A percentile compares a stretch with the other conserved stretches of the same genome.
phyloP scores from a whole-genome alignment of 2,329 filamentous ascomycete genomes.

The Tolypocladium nubicola region DNA sequence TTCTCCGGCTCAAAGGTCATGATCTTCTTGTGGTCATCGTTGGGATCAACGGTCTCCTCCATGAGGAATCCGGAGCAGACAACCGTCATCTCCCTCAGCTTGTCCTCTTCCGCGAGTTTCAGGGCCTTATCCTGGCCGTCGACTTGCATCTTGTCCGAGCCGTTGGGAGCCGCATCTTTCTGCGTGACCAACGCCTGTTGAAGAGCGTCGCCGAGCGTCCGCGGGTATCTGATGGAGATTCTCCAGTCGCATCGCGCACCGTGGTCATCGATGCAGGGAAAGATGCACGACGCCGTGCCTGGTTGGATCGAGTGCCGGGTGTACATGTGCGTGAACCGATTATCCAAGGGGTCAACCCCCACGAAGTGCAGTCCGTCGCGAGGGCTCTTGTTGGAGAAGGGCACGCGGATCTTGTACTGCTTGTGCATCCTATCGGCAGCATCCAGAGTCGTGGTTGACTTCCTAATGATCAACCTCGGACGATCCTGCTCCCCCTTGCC shows the following conservation, averaged over 20 bases:
- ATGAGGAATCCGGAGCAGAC: constrained; percentile 84
- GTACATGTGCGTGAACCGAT: constrained; percentile 83
- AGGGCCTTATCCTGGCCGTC: constrained; percentile 28
- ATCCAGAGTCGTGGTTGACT: constrained; percentile 25
- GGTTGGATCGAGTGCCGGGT: constrained; percentile 72
- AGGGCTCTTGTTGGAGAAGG: constrained; percentile 65
- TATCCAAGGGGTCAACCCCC: constrained; percentile 68
- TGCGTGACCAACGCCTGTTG: constrained; percentile 35
- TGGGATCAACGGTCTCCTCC: constrained; percentile 68
- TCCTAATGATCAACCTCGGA: constrained; percentile 32
- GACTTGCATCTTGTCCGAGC: constrained; percentile 25
- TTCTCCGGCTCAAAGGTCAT: constrained; percentile 72
- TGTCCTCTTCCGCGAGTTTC: constrained; percentile 64
- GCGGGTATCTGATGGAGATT: constrained; percentile 74
- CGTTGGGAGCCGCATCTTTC: constrained; percentile 17
- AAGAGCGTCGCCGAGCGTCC: constrained; percentile 72
- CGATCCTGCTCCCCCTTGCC: constrained; percentile 27
- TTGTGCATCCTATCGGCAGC: constrained; percentile 26
- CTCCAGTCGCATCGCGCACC: constrained; percentile 78
- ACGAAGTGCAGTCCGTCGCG: constrained; percentile 89
- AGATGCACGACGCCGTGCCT: constrained; percentile 74
- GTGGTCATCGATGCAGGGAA: constrained; percentile 86
- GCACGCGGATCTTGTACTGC: constrained; percentile 49
- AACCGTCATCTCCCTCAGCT: constrained; percentile 77
- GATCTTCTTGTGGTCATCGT: constrained; percentile 73